phyloP scores from a whole-genome alignment of 2,329 filamentous ascomycete species.

The Cladosporium sp. region DNA sequence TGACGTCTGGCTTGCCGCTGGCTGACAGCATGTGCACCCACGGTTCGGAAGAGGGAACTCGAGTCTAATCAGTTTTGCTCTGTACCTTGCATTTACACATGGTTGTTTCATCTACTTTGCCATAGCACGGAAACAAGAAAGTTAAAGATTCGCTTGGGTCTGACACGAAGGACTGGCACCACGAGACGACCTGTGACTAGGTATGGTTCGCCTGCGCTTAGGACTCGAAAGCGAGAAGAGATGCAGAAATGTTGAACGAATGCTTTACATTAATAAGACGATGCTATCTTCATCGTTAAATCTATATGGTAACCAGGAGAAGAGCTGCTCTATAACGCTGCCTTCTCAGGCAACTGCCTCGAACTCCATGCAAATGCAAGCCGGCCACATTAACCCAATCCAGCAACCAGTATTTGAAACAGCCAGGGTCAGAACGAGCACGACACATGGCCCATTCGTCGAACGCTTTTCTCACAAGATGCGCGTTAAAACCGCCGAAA shows the following conservation, averaged over 20 bases:
- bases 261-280: conserved; percentile 3
- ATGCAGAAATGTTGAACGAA: background rate
- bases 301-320: background rate
- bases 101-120: no score
- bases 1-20: no score
- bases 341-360: background rate
- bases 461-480: background rate
- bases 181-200: no score
- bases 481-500: background rate
- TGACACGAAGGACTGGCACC: no score
- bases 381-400: background rate
- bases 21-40: no score
- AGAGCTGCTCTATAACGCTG: background rate
- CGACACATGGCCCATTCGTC: no score
- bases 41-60: no score
- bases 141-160: no score
- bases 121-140: no score
- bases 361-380: conserved; percentile 7
- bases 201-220: no score
- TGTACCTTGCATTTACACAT: no score
- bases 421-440: background rate
- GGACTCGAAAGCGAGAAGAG: background rate
- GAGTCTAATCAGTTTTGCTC: no score
- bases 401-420: background rate
- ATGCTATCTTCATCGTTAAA: background rate